Percentiles rank a stretch among this genome's conserved stretches.
These are phyloP conservation scores for Exophiala sp. DNA, from an alignment of 2,329 filamentous ascomycete genomes.

Conservation along the genomic window DNA sequence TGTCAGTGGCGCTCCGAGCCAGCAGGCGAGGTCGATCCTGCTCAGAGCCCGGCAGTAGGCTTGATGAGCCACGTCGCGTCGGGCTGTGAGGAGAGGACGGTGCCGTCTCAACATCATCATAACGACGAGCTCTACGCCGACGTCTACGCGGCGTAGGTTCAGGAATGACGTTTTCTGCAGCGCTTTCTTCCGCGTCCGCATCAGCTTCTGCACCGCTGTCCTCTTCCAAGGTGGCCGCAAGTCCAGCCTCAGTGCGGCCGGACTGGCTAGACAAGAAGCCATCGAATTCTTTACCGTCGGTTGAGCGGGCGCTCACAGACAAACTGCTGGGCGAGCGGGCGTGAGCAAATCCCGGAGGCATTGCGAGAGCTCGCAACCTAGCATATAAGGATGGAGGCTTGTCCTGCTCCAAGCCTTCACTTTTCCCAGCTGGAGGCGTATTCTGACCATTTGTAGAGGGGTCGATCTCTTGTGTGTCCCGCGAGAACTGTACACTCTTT, in stretches of 20 bases:
- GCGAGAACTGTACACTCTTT: conserved; percentile 68
- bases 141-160: conserved; percentile 52
- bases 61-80: conserved; percentile 30
- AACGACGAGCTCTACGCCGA: conserved; percentile 57
- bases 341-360: conserved; percentile 47
- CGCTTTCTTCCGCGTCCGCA: conserved; percentile 77
- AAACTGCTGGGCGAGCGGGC: conserved; percentile 46
- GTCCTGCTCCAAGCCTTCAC: conserved; percentile 57
- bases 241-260: conserved; percentile 44
- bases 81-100: conserved; percentile 59
- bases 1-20: conserved; percentile 58
- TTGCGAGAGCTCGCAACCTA: conserved; percentile 68
- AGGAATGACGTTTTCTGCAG: conserved; percentile 60
- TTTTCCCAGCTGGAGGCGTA: conserved; percentile 50
- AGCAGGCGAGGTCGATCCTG: conserved; percentile 44
- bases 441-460: conserved; percentile 48
- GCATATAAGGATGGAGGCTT: conserved; percentile 64
- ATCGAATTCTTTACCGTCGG: conserved; percentile 37
- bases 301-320: conserved; percentile 36
- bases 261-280: conserved; percentile 41
- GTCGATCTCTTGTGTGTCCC: conserved; percentile 48
- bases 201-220: conserved; percentile 55
- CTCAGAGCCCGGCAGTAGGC: conserved; percentile 40
- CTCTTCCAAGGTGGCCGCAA: conserved; percentile 51
- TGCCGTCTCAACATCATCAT: conserved; percentile 54